Evolutionary conservation across 805 yeast genomes (phyloP).

Genomic region (Candida maesae): DNA sequence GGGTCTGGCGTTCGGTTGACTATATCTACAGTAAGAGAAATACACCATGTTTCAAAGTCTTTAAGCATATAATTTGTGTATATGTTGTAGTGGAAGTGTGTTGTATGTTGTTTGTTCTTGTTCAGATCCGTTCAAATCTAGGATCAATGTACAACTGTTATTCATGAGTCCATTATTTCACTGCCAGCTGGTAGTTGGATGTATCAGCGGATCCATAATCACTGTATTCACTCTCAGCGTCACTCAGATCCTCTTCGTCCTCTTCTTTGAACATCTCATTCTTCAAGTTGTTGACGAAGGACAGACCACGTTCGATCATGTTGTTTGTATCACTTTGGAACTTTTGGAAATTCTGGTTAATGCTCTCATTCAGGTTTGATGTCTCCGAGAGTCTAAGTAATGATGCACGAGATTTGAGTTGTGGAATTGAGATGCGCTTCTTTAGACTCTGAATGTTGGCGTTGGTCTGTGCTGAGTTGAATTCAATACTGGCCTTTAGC

Average conservation of each 20-base stretch:
- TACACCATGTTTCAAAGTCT: no score
- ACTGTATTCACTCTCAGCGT: conserved; percentile 12
- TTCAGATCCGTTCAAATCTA: no score
- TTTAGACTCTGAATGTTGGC: conserved; percentile 20
- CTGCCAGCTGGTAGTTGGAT: conserved; percentile 25
- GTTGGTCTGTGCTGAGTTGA: conserved; percentile 6
- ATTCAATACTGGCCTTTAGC: conserved; percentile 6
- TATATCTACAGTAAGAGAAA: no score
- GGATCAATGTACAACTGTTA: no score
- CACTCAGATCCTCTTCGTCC: conserved; percentile 24
- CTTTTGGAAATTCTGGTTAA: conserved; percentile 20
- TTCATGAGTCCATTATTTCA: no score
- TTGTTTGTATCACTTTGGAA: conserved; percentile 24
- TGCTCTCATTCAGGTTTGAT: conserved; percentile 8
- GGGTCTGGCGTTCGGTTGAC: no score
- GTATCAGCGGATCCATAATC: conserved; percentile 27
- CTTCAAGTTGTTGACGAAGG: conserved; percentile 24
- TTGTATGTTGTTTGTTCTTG: no score
- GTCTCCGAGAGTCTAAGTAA: conserved; percentile 6
- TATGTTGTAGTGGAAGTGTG: neutral
- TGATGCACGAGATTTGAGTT: conserved; percentile 12
- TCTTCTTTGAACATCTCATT: conserved; percentile 30
- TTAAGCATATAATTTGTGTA: neutral
- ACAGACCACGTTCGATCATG: conserved; percentile 20
- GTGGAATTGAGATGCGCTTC: conserved; percentile 22